A percentile compares a stretch with the other conserved stretches of the same genome.
Conservation (phyloP, 2,329 filamentous ascomycete genomes). For the Nigrograna mackinnonii region DNA sequence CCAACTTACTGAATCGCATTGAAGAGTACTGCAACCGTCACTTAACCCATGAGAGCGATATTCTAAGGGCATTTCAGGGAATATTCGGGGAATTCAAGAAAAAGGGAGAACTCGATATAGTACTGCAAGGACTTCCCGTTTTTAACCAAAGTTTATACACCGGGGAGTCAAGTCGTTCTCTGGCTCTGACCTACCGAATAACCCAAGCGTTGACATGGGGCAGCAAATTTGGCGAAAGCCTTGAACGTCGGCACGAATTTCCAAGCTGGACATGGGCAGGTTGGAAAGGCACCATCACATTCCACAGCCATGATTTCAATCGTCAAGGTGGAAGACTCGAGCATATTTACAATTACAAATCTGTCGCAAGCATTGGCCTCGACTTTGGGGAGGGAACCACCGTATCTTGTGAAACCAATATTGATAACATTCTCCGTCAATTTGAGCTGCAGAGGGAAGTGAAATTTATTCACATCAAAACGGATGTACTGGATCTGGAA, state of each 20-base stretch:
- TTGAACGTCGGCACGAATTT: conserved; percentile 2
- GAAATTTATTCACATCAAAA: too few species aligned
- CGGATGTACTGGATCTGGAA: too few species aligned
- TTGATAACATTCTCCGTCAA: too few species aligned
- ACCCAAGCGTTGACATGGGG: neutral
- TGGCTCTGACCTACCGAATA: neutral
- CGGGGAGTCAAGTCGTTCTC: neutral
- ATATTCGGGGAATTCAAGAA: neutral
- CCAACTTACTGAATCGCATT: neutral
- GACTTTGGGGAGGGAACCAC: too few species aligned
- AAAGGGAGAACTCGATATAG: neutral
- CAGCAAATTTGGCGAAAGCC: conserved; percentile 5
- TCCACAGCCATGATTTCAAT: too few species aligned
- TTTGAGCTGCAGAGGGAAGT: too few species aligned
- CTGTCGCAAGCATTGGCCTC: too few species aligned
- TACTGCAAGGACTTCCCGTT: neutral
- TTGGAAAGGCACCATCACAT: too few species aligned
- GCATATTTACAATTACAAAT: too few species aligned
- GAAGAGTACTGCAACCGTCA: neutral
- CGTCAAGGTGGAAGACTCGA: too few species aligned
- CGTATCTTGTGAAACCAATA: too few species aligned
- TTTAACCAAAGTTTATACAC: neutral
- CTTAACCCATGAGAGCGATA: neutral
- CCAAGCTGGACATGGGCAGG: conserved; percentile 16
- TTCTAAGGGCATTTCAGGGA: neutral